Evolutionary conservation across 2,329 filamentous ascomycete species (phyloP).

Genomic region (Colletotrichum melonis): DNA sequence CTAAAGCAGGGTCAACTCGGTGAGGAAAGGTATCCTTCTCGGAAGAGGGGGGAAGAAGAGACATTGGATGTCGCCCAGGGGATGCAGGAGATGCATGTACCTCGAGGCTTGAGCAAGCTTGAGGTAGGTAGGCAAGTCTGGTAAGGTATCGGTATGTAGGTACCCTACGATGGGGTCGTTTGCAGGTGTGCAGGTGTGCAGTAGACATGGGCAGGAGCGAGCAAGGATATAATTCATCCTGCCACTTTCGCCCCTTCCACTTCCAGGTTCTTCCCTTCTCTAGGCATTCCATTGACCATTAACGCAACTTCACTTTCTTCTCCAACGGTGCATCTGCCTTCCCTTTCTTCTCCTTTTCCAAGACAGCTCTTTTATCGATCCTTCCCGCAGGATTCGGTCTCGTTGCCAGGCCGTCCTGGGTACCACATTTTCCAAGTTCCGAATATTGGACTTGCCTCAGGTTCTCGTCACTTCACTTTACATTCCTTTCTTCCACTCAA

Average conservation of each 20-base stretch:
- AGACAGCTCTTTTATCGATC: not conserved
- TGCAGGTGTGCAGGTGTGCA: not conserved
- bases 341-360: conserved; percentile 1
- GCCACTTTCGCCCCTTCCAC: conserved; percentile 9
- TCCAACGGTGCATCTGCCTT: conserved; percentile 2
- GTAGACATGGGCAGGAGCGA: not conserved
- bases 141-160: not conserved
- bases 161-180: no score
- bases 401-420: not conserved
- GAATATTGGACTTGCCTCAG: not conserved
- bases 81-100: not conserved
- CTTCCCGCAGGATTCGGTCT: not conserved
- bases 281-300: not conserved
- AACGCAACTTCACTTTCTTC: conserved; percentile 2
- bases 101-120: not conserved
- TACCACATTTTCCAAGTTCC: not conserved
- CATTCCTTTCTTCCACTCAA: not conserved
- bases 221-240: conserved; percentile 11
- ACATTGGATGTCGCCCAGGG: not conserved
- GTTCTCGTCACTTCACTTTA: not conserved
- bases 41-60: not conserved
- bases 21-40: not conserved
- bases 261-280: conserved; percentile 5
- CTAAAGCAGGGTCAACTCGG: conserved; percentile 14
- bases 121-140: no score